These are phyloP conservation scores for Fusarium solani-melongenae DNA, from an alignment of 2,329 filamentous ascomycete species.

Conservation along the genomic window DNA sequence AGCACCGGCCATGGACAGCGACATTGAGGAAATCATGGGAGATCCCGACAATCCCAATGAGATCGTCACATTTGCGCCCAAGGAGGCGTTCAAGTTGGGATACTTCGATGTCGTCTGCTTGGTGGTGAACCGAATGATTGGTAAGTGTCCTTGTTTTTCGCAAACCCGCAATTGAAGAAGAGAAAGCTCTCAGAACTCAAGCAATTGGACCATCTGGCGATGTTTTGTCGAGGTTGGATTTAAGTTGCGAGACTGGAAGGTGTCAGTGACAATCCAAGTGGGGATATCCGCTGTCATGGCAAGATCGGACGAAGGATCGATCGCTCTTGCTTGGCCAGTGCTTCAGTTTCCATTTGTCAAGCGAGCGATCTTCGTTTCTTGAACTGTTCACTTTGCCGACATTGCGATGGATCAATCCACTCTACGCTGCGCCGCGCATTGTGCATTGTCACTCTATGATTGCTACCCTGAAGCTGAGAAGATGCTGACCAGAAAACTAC, in stretches of 20 bases:
- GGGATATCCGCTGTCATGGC: conserved; percentile 22
- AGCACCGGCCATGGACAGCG: conserved; percentile 26
- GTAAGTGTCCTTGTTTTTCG: conserved; percentile 36
- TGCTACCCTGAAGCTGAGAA: not conserved
- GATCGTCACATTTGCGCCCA: conserved; percentile 49
- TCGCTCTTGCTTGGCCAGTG: conserved; percentile 23
- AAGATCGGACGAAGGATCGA: conserved; percentile 14
- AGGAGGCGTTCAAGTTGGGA: conserved; percentile 49
- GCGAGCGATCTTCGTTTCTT: not conserved
- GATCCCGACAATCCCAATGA: conserved; percentile 37
- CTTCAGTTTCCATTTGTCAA: conserved; percentile 31
- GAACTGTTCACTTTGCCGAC: not conserved
- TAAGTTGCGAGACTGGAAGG: conserved; percentile 20
- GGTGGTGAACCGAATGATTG: conserved; percentile 52
- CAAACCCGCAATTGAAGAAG: not conserved
- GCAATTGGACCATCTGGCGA: not conserved
- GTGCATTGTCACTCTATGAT: not conserved
- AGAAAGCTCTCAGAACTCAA: not conserved
- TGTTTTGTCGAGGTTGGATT: conserved; percentile 37
- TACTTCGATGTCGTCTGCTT: conserved; percentile 51
- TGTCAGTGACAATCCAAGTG: conserved; percentile 31
- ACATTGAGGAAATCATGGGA: conserved; percentile 24
- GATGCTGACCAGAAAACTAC: conserved; percentile 18
- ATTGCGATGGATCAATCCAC: not conserved
- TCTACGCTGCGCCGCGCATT: not conserved